Conservation (phyloP, 176 grass and related monocot genomes). For the Eragrostis nindensis region DNA sequence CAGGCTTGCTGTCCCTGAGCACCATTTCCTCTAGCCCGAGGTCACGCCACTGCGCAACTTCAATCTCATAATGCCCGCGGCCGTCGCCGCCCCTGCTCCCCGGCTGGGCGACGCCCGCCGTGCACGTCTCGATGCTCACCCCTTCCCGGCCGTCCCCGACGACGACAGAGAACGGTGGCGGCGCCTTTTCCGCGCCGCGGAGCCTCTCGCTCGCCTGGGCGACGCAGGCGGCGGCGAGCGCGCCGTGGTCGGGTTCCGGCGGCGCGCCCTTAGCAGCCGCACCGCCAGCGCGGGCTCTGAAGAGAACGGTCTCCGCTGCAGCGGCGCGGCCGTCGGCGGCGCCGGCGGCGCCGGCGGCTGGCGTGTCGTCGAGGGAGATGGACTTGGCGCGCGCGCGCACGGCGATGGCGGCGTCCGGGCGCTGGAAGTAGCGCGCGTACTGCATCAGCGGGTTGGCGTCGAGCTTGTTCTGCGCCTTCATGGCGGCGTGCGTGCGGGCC, state of each 20-base stretch:
- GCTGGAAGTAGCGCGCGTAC: conserved; percentile 71
- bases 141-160: background rate
- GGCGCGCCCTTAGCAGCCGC: background rate
- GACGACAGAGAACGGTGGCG: conserved; percentile 38
- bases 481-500: conserved; percentile 55
- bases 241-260: conserved; percentile 9
- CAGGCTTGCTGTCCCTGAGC: conserved; percentile 55
- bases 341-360: no score
- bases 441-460: conserved; percentile 51
- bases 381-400: conserved; percentile 44
- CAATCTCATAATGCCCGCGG: background rate
- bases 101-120: background rate
- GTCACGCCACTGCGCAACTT: conserved; percentile 51
- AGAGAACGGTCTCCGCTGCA: background rate
- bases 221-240: conserved; percentile 55
- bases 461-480: conserved; percentile 36
- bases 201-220: conserved; percentile 2
- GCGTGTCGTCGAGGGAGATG: conserved; percentile 26
- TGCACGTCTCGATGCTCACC: conserved; percentile 43
- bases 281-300: background rate
- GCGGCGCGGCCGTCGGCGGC: background rate
- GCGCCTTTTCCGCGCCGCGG: no score
- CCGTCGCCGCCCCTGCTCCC: background rate
- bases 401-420: conserved; percentile 25
- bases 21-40: conserved; percentile 66